Conservation (phyloP, 768 basidiomycete genomes). For the Rhodotorula toruloides region DNA sequence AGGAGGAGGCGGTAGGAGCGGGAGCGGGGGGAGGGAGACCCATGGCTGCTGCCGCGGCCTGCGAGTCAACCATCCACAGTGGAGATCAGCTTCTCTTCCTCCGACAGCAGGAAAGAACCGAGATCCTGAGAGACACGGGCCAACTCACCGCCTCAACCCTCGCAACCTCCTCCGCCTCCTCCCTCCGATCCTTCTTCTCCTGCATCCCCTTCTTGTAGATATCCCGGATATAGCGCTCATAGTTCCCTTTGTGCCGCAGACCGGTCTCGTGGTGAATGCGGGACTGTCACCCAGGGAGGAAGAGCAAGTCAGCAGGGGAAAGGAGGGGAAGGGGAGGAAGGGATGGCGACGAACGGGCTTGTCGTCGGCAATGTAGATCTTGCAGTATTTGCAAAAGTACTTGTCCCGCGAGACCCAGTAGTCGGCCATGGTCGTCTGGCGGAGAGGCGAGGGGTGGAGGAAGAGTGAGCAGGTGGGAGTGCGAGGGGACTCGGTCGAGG, state of each 20-base stretch:
- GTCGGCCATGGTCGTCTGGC: slow-evolving; percentile 61
- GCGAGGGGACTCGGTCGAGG: not conserved
- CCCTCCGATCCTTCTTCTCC: slow-evolving; percentile 46
- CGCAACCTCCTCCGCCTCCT: slow-evolving; percentile 81
- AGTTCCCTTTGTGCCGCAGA: slow-evolving; percentile 85
- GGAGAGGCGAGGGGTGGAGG: not conserved
- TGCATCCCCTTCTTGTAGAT: slow-evolving; percentile 80
- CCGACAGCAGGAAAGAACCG: slow-evolving; percentile 15
- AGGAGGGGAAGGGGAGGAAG: not conserved
- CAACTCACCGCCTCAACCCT: slow-evolving; percentile 67
- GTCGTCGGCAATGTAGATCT: slow-evolving; percentile 94
- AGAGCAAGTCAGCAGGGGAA: not conserved
- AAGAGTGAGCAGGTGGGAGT: slow-evolving; percentile 8
- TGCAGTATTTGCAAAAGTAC: slow-evolving; percentile 97
- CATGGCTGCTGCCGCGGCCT: slow-evolving; percentile 72
- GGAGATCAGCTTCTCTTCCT: no score
- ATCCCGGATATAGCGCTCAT: slow-evolving; percentile 82
- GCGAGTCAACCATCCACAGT: not conserved
- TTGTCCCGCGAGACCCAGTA: slow-evolving; percentile 94
- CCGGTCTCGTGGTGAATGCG: slow-evolving; percentile 87
- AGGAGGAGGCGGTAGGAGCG: slow-evolving; percentile 46
- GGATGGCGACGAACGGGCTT: slow-evolving; percentile 49
- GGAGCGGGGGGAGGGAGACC: slow-evolving; percentile 36
- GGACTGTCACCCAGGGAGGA: slow-evolving; percentile 57
- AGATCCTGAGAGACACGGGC: slow-evolving; percentile 16